Evolutionary conservation across 805 yeast species (phyloP).

Genomic region (Candida rishiriensis): DNA sequence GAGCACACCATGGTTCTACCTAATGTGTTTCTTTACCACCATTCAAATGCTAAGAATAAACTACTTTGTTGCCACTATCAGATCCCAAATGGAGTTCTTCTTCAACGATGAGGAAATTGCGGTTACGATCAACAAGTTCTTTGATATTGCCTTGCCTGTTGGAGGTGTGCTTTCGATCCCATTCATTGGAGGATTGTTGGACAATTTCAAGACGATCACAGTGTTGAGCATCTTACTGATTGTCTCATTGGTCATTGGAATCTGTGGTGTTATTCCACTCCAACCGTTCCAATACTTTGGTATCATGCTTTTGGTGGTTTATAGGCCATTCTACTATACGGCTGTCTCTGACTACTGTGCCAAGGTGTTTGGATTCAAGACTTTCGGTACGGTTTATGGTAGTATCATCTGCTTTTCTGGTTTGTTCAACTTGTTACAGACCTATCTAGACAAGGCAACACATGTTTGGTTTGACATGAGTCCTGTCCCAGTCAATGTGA

Average conservation of each 20-base stretch:
- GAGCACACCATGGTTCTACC: slow-evolving; percentile 64
- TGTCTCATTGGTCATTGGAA: slow-evolving; percentile 61
- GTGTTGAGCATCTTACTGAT: slow-evolving; percentile 49
- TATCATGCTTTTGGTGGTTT: slow-evolving; percentile 66
- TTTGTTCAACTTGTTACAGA: slow-evolving; percentile 68
- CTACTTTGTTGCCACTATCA: slow-evolving; percentile 86
- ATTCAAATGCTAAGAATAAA: slow-evolving; percentile 89
- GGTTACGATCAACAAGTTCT: slow-evolving; percentile 58
- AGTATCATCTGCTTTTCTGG: slow-evolving; percentile 80
- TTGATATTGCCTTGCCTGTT: slow-evolving; percentile 80
- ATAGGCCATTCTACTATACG: slow-evolving; percentile 90
- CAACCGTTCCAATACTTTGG: slow-evolving; percentile 58
- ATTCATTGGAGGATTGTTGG: slow-evolving; percentile 75
- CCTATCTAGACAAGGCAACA: slow-evolving; percentile 63
- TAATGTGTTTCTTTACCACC: slow-evolving; percentile 76
- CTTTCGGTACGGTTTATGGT: slow-evolving; percentile 91
- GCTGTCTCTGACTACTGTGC: slow-evolving; percentile 89
- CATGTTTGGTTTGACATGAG: slow-evolving; percentile 64
- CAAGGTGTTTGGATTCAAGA: slow-evolving; percentile 87
- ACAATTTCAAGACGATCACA: slow-evolving; percentile 60
- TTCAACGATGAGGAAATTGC: slow-evolving; percentile 52
- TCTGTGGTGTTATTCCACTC: slow-evolving; percentile 57
- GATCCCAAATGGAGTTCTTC: slow-evolving; percentile 74
- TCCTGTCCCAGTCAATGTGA: slow-evolving; percentile 72
- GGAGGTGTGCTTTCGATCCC: slow-evolving; percentile 90